These are phyloP conservation scores for Hypoxylon sp. DNA, from an alignment of 2,329 filamentous ascomycete genomes.

Conservation along the genomic window DNA sequence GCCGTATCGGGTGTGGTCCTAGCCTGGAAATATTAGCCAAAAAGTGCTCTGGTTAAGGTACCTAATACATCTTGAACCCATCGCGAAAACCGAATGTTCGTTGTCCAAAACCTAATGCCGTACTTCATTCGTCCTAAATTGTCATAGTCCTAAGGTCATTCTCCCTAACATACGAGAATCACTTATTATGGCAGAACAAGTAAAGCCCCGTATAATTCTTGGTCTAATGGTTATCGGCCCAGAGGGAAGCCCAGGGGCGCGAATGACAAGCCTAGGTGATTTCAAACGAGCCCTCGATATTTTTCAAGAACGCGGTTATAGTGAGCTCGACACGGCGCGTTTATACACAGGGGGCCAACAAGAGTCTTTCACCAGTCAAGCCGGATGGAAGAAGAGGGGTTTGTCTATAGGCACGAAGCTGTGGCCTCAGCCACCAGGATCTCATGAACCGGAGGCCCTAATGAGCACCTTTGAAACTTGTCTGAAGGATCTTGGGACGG, in stretches of 20 bases:
- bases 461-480: constrained; percentile 74
- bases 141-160: not conserved
- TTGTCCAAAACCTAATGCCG: not conserved
- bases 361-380: constrained; percentile 82
- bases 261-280: constrained; percentile 76
- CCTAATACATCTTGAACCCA: not conserved
- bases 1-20: constrained; percentile 11
- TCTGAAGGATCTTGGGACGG: constrained; percentile 77
- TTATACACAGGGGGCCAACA: constrained; percentile 80
- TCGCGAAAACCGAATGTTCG: not conserved
- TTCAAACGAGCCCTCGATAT: constrained; percentile 80
- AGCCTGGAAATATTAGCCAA: constrained; percentile 19
- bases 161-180: not conserved
- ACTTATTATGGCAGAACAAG: constrained; percentile 36
- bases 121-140: not conserved
- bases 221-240: constrained; percentile 88
- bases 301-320: constrained; percentile 82
- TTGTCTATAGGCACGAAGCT: constrained; percentile 83
- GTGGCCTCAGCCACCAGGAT: constrained; percentile 73
- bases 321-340: constrained; percentile 87
- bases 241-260: constrained; percentile 72
- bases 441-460: constrained; percentile 75
- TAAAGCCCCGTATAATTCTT: constrained; percentile 79
- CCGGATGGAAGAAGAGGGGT: constrained; percentile 82
- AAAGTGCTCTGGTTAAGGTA: not conserved